These are phyloP conservation scores for Orbilia quercus DNA, from an alignment of 2,329 filamentous ascomycete genomes.

Conservation along the genomic window DNA sequence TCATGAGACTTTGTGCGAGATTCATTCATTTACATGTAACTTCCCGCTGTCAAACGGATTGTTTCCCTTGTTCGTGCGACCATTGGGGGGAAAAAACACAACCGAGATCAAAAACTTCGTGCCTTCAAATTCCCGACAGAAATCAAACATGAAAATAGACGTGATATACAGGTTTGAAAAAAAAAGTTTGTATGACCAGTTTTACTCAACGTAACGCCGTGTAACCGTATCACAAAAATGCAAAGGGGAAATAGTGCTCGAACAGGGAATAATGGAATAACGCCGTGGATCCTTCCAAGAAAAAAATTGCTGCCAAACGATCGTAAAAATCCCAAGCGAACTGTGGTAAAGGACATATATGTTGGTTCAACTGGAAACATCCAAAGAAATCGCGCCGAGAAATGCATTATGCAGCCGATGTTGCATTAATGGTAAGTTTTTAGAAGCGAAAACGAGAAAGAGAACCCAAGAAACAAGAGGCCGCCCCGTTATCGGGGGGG, in stretches of 20 bases:
- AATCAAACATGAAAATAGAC: neutral
- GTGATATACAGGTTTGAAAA: neutral
- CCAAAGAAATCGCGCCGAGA: slow-evolving; percentile 23
- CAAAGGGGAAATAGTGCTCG: neutral
- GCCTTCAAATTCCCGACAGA: too few relatives aligned
- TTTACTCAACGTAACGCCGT: slow-evolving; percentile 36
- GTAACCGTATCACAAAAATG: slow-evolving; percentile 21
- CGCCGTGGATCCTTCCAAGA: neutral
- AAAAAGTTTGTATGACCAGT: slow-evolving; percentile 27
- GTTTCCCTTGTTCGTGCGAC: neutral
- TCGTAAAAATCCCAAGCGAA: slow-evolving; percentile 14
- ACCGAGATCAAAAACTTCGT: slow-evolving; percentile 10
- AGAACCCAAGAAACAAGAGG: too few relatives aligned
- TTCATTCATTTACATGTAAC: neutral
- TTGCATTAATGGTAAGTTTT: slow-evolving; percentile 42
- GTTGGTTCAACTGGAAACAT: too few relatives aligned
- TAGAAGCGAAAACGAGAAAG: slow-evolving; percentile 20
- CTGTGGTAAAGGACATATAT: neutral
- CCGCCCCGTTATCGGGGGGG: neutral
- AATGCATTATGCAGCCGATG: slow-evolving; percentile 25
- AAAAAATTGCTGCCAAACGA: neutral
- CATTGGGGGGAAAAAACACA: neutral
- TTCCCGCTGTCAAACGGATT: slow-evolving; percentile 1
- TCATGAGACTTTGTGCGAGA: neutral
- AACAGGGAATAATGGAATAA: slow-evolving; percentile 4